Base-by-base conservation (phyloP, 1,284 basidiomycete genomes). In the Golubevia sp. region DNA sequence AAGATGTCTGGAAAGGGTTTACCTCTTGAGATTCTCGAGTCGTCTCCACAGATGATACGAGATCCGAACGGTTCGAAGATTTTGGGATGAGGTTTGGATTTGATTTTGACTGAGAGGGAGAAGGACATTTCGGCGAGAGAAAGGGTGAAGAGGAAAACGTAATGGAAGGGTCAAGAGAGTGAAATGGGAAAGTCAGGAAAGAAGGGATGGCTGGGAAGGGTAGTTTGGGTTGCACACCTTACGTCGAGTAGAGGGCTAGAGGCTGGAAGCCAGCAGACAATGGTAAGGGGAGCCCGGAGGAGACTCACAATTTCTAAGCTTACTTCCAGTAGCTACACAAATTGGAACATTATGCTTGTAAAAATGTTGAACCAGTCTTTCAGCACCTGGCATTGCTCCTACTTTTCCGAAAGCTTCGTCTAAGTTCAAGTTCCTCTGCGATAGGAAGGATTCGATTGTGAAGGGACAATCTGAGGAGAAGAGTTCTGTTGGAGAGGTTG, bases 1-100 rank as follows among this genome's bases (percentile, higher is more conserved):
- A 84, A 84, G 58, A 83, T 73, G 59, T 83, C 83, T 1, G 83
- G 82, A 55, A 61, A 55, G 8, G 83, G 83, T 63, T 84, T 84
- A 8, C 82, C 83, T 23, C 79, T 63, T 0, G 59, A 68, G 23
- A 83, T 51, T 2, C 75, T 57, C 0, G 63, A 0, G 52, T 83
- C 82, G 60, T 83, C 82, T 13, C 83, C 83, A 55, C 80, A 83
- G 21, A 83, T 68, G 44, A 76, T 67, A 8, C 76, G 67, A 1
- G 62, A 59, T 2, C 61, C 67, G 59, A 84, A 84, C 1, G 66
- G 76, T 1, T 60, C 64, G 53, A 83, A 83, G 11, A 84, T 62
- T 15, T 62, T 58, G 1, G 60, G 55, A 48, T 80, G 77, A 26
- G 60, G 61, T 13, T 62, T 62, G 2, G 77, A 71, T 56, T 84